Evolutionary conservation across 352 stramenopile species (phyloP), one percentile per base, ranked within the genome.

Genomic region (Elongisporangium prolatum): DNA sequence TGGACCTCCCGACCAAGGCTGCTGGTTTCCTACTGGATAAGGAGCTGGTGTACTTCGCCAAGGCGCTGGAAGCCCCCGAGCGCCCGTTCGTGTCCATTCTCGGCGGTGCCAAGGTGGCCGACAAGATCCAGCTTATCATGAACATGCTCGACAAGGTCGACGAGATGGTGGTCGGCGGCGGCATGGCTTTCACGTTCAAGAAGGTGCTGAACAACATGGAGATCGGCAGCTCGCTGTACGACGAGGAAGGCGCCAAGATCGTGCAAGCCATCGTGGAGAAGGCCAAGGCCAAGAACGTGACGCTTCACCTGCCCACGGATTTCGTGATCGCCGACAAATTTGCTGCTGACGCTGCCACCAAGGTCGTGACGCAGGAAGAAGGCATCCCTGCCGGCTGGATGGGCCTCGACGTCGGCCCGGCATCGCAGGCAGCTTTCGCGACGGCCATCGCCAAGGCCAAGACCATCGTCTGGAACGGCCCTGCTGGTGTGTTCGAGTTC

Each of bases 181-280:
- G 97, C 69, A 99, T 99, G 97, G 97, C 98, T 59, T 99, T 99
- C 77, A 99, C 98, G n/a, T 99, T 99, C 82, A 98, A 99, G 77
- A 99, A 99, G 82, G 96, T 98, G 55, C 73, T 98, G 57, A 97
- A 97, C 64, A 95, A 98, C 64, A 97, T 95, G 74, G 78, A 97
- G 68, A 97, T 99, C 65, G 97, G 96, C 53, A 84, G 78, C 37
- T 98, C 89, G 54, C 77, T 99, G 25, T 94, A 98, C 67, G 90
- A 97, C 56, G 85, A 86, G 1, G 86, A 94, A 48, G 80, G 82
- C 17, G 74, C 80, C 48, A 91, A 94, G 73, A 95, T 96, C 50
- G 89, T 93, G 11, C 69, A 79, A 17, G 76, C 93, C 44, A 90
- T 99, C 25, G 89, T 99, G 57, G 95, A 98, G 63, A 98, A 99